Base-by-base conservation (phyloP, 768 basidiomycete genomes). In the Phylloporus arenicola region DNA sequence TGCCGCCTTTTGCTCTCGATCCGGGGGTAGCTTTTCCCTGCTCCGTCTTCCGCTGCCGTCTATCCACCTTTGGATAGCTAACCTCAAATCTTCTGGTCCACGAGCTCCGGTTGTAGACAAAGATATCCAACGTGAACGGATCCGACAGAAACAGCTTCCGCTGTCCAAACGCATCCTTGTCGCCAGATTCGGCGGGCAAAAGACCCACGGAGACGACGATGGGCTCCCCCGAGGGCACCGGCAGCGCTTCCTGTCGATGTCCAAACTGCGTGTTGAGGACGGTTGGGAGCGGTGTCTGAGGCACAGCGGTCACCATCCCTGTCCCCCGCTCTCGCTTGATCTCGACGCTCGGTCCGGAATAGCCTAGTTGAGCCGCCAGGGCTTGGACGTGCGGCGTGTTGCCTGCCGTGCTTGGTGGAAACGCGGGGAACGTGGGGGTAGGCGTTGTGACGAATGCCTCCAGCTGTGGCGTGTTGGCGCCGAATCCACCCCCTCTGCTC, bases 61-160 rank as follows among this genome's bases (percentile, higher is more conserved):
- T 70, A 50, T 78, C 65, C 29, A 72, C 70, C 57, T 82, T 77
- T 2, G 84, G 83, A 64, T 78, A 84, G 27, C 78, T 83, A 33
- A 92, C 75, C 67, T 90, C 88, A 56, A 92, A 88, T 56, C 87
- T 65, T 51, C 89, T 75, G 45, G 82, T 83, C 82, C 86, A 83
- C 39, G 78, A 71, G 40, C 81, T 83, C 68, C 84, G 84, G 59
- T 92, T 93, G 59, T 85, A 92, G 48, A 92, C 88, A 58, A 93
- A 92, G 3, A 92, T 84, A 53, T 93, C 90, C 58, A 93, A 67
- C 45, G 82, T 84, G 63, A 93, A 93, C 44, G 77, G 72, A 57
- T 88, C 82, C 24, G 86, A 71, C 16, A 87, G 86, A 55, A 81
- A 84, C 60, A 92, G 82, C 68, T 73, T 80, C 53, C 69, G 75